Percentiles rank a stretch among this genome's conserved stretches.
Evolutionary conservation across 768 basidiomycete species (phyloP).

Genomic region (Infundibulicybe gibba): DNA sequence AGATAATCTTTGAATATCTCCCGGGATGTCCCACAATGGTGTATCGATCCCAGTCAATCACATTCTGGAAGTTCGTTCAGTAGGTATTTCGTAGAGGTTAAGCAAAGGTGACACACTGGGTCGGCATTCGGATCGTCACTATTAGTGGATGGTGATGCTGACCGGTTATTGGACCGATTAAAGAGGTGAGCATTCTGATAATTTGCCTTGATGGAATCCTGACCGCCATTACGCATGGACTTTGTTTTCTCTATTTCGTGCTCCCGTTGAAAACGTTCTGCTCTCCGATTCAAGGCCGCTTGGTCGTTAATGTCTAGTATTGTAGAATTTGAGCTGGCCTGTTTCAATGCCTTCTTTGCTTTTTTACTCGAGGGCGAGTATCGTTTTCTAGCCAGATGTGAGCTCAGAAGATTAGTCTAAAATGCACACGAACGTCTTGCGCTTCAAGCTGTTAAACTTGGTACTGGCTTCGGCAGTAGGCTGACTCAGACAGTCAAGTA

Average conservation of each 20-base stretch:
- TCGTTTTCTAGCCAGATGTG: constrained; percentile 26
- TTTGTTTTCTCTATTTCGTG: constrained; percentile 78
- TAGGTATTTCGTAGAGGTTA: background rate
- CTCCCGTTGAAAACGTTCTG: constrained; percentile 87
- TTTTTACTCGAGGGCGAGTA: constrained; percentile 40
- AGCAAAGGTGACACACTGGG: constrained; percentile 45
- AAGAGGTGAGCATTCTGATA: constrained; percentile 52
- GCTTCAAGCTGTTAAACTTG: constrained; percentile 54
- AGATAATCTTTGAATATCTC: constrained; percentile 96
- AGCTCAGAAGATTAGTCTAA: constrained; percentile 1
- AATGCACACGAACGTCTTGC: constrained; percentile 54
- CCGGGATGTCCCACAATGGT: constrained; percentile 89
- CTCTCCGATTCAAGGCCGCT: constrained; percentile 69
- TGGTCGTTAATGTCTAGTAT: constrained; percentile 60
- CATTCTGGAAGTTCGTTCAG: constrained; percentile 57
- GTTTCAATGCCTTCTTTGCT: constrained; percentile 58
- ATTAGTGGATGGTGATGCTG: constrained; percentile 44
- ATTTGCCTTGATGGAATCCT: constrained; percentile 40
- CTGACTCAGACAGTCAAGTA: constrained; percentile 11
- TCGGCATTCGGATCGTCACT: constrained; percentile 71
- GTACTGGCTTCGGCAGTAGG: constrained; percentile 56
- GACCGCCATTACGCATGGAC: constrained; percentile 36
- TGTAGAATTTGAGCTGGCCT: constrained; percentile 25
- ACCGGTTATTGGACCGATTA: constrained; percentile 41
- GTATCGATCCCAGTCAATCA: constrained; percentile 92